Evolutionary conservation across 441 rosid species (phyloP).

Genomic region (Erodium moschatum): DNA sequence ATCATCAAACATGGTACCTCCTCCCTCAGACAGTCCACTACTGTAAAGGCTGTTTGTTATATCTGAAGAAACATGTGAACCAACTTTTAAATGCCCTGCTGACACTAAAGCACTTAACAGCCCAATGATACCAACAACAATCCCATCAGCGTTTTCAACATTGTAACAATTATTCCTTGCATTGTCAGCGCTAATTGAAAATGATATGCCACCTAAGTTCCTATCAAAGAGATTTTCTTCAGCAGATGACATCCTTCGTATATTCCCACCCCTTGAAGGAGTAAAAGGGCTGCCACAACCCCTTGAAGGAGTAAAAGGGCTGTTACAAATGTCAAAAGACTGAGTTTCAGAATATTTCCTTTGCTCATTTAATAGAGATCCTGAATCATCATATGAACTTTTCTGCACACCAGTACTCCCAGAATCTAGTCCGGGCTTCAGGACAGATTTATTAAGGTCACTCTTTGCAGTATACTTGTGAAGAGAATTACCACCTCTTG

Average conservation of each 20-base stretch:
- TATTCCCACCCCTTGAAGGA: too few species aligned
- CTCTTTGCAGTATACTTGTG: slow-evolving; percentile 30
- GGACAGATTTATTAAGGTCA: slow-evolving; percentile 31
- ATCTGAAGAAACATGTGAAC: slow-evolving; percentile 46
- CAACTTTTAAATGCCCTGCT: slow-evolving; percentile 67
- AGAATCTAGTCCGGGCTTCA: slow-evolving; percentile 35
- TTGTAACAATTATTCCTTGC: slow-evolving; percentile 94
- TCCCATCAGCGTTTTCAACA: slow-evolving; percentile 80
- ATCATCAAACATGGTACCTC: slow-evolving; percentile 88
- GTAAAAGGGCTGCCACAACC: slow-evolving; percentile 17
- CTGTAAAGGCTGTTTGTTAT: slow-evolving; percentile 49
- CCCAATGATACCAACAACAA: slow-evolving; percentile 82
- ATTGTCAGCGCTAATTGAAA: slow-evolving; percentile 86
- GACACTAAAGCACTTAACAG: slow-evolving; percentile 77
- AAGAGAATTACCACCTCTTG: slow-evolving; percentile 66
- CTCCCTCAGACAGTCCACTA: slow-evolving; percentile 61
- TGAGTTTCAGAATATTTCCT: slow-evolving; percentile 34
- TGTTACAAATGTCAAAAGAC: slow-evolving; percentile 30
- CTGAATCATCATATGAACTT: slow-evolving; percentile 20
- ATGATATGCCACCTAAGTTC: slow-evolving; percentile 88
- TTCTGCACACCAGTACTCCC: slow-evolving; percentile 27
- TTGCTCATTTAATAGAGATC: slow-evolving; percentile 27
- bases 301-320: slow-evolving; percentile 34
- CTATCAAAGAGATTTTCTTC: slow-evolving; percentile 46
- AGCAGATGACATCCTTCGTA: slow-evolving; percentile 44